Base-by-base conservation (phyloP, 176 grass and related monocot species). In the Phoenix dactylifera region DNA sequence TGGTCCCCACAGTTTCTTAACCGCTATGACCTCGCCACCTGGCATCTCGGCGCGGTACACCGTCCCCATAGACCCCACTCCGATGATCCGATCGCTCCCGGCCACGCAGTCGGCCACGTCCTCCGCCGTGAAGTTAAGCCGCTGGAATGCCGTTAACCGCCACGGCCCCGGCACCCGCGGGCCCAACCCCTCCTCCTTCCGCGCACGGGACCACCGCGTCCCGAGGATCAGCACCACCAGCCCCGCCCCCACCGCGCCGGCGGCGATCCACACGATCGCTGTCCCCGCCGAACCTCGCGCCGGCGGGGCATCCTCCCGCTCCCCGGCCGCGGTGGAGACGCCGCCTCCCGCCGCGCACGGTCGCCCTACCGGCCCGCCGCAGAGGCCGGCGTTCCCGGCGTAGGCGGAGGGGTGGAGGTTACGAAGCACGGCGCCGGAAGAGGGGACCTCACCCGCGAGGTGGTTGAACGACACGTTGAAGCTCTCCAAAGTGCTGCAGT, bases 11-110 rank as follows among this genome's bases (percentile, higher is more conserved):
- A 98, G 87, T 67, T 88, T 92, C 67, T 98, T 98, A 22, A 98
- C 87, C 0, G 93, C 87, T 65, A 98, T 92, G 26, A 85, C 76
- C 20, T 92, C 81, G 48, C 93, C 84, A 64, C 18, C 70, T 0
- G 87, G 93, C 93, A 98, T 83, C 77, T 98, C 88, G 0, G 87
- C 93, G 0, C 93, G 84, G 55, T 89, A 88, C 66, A 98, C 93
- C 3, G 88, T 92, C 4, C 87, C 88, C 0, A 76, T 88, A 1
- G 93, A 79, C 1, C 93, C 93, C 25, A 86, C 82, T 20, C 93
- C 93, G 4, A 92, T 53, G 22, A 98, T 83, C 26, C 82, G 72
- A 10, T 88, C 84, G 20, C 80, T 79, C 62, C 87, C 85, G 35
- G 55, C 59, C 0, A 82, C 87, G 65, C 82, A 81, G 62, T 71